Evolutionary conservation across 768 basidiomycete species (phyloP), one percentile per base, ranked within the genome.

Genomic region (Trametes sanguinea): DNA sequence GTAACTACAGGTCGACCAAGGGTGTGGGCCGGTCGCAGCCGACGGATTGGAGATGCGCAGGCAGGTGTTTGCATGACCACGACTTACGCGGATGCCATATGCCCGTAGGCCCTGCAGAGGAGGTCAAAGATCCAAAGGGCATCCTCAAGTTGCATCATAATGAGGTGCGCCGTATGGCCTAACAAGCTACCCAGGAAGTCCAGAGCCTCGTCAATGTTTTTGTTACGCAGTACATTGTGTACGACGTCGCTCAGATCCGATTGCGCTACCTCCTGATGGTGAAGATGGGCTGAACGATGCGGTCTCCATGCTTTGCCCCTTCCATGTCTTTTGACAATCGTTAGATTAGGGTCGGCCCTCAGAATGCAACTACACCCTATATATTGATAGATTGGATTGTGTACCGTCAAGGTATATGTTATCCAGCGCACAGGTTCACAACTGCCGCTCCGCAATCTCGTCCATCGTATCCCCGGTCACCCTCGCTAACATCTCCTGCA

Each of bases 261-360:
- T 65, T 86, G 70, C 75, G 80, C 66, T 86, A 86, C 66, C 70
- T 86, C 43, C 69, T 86, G 57, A 84, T 84, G 83, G 82, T 85
- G 37, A 76, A 82, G 47, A 71, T 71, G 68, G 48, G 35, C 10
- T 64, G 57, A 59, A 37, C 22, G 22, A 22, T 22, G 22, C 22
- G 22, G 22, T 22, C 22, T 22, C 22, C 22, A 22, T 22, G 22
- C 22, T 22, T 22, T 22, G 22, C 22, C 22, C 22, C 22, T 22
- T 22, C 22, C 22, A 22, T 22, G 22, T 22, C 22, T 22, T 22
- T 22, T 22, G 22, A 22, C 22, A 22, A 22, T 22, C 22, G 22
- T 22, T 22, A 22, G 22, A 22, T 22, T 22, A 22, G 22, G 22
- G 22, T 22, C 22, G 22, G 22, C 22, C 22, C 22, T 22, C 22